Conservation (phyloP, 2,329 filamentous ascomycete genomes). For the Pseudopyrenochaeta lycopersici region DNA sequence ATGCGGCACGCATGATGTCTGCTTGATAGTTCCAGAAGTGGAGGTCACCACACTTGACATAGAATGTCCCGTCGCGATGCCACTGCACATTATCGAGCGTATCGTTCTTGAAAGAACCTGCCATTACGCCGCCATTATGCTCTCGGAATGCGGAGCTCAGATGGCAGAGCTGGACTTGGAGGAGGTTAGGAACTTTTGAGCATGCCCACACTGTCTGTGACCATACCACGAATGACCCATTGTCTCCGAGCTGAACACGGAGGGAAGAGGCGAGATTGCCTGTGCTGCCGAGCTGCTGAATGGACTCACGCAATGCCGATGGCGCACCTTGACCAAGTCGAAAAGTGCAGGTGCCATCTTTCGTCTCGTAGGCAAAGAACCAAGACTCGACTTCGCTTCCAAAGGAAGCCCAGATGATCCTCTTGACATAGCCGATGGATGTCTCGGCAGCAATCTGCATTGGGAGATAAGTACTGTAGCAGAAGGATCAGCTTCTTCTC, state of each 20-base stretch:
- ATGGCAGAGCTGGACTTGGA: conserved; percentile 9
- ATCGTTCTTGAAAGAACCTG: conserved; percentile 16
- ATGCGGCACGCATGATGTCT: conserved; percentile 15
- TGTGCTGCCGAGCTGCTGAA: conserved; percentile 4
- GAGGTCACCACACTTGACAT: conserved; percentile 11
- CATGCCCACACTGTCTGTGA: conserved; percentile 25
- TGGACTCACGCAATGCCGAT: conserved; percentile 10
- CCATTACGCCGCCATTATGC: conserved; percentile 3
- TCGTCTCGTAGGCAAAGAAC: conserved; percentile 36
- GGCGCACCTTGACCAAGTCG: conserved; percentile 21
- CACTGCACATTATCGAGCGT: conserved; percentile 23
- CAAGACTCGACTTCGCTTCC: conserved; percentile 32
- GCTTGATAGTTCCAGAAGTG: conserved; percentile 22
- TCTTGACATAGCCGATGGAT: conserved; percentile 10
- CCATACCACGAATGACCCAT: conserved; percentile 36
- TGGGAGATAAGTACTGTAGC: conserved; percentile 30
- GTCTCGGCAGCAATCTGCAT: conserved; percentile 14
- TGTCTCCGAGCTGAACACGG: conserved; percentile 35
- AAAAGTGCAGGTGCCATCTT: conserved; percentile 12
- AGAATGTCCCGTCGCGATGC: conserved; percentile 34
- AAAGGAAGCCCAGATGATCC: conserved; percentile 37
- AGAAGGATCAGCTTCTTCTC: conserved; percentile 2
- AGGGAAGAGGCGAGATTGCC: conserved; percentile 9
- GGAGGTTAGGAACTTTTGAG: conserved; percentile 16
- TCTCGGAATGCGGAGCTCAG: conserved; percentile 10